These are phyloP conservation scores for Linderina pennispora DNA, from an alignment of 192 early-diverging fungal species.

Conservation along the genomic window DNA sequence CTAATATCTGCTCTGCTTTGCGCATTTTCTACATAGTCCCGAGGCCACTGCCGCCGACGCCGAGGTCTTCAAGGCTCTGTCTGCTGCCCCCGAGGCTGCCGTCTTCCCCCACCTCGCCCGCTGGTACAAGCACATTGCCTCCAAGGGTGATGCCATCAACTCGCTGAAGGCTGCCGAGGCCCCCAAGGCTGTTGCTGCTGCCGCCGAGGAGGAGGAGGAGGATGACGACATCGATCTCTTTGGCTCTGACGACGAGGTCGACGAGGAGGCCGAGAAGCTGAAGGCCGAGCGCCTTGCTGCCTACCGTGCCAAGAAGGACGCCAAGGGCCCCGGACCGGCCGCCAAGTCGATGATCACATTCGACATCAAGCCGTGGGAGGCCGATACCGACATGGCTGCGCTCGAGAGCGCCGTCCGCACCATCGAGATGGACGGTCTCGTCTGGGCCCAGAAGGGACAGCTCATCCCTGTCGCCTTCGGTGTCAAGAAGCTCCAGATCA, in stretches of 20 bases:
- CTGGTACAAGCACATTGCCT: constrained; percentile 92
- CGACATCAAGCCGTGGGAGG: constrained; percentile 98
- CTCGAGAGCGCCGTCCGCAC: constrained; percentile 65
- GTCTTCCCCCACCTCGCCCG: constrained; percentile 84
- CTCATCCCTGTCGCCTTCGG: constrained; percentile 85
- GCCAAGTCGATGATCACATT: constrained; percentile 91
- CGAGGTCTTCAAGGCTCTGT: constrained; percentile 75
- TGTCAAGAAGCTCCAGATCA: constrained; percentile 95
- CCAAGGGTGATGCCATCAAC: constrained; percentile 29
- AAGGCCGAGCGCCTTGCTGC: constrained; percentile 85
- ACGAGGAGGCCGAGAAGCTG: constrained; percentile 84
- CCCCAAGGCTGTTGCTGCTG: constrained; percentile 53
- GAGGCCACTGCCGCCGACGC: constrained; percentile 81
- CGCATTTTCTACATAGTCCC: constrained; percentile 46
- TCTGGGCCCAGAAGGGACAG: constrained; percentile 77
- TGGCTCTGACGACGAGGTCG: constrained; percentile 83
- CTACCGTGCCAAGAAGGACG: constrained; percentile 86
- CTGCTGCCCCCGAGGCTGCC: constrained; percentile 63
- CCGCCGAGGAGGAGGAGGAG: constrained; percentile 65
- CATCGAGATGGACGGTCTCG: constrained; percentile 82
- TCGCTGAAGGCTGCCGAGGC: constrained; percentile 38
- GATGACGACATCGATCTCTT: constrained; percentile 96
- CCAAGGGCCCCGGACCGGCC: constrained; percentile 73
- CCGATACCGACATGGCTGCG: constrained; percentile 83
- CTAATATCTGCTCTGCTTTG: too few relatives aligned